These are phyloP conservation scores for Fomitopsis schrenkii DNA, from an alignment of 1,284 basidiomycete species.

Conservation along the genomic window DNA sequence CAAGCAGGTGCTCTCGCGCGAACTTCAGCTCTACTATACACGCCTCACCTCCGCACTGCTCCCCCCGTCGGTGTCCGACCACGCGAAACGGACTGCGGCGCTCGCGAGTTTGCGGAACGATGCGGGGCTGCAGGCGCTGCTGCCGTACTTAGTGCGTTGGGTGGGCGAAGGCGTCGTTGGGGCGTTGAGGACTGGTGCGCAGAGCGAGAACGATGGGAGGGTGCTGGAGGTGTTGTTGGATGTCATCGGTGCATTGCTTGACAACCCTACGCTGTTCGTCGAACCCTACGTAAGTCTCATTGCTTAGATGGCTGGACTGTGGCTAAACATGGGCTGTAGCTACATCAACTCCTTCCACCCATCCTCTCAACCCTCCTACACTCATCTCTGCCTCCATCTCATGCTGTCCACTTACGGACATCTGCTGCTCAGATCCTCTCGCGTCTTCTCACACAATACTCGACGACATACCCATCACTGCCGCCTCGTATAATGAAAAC, in stretches of 20 bases:
- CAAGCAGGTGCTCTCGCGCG: slow-evolving; percentile 91
- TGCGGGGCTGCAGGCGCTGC: slow-evolving; percentile 89
- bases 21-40: slow-evolving; percentile 94
- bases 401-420: slow-evolving; percentile 62
- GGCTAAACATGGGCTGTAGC: slow-evolving; percentile 37
- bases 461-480: slow-evolving; percentile 82
- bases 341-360: slow-evolving; percentile 94
- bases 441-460: slow-evolving; percentile 72
- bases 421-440: slow-evolving; percentile 81
- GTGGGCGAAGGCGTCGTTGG: slow-evolving; percentile 84
- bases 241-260: slow-evolving; percentile 76
- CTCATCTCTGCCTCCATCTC: slow-evolving; percentile 65
- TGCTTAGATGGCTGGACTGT: not conserved
- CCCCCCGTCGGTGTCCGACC: slow-evolving; percentile 51
- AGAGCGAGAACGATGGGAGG: slow-evolving; percentile 59
- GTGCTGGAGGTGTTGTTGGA: slow-evolving; percentile 78
- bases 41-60: slow-evolving; percentile 86
- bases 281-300: slow-evolving; percentile 86
- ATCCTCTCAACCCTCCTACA: slow-evolving; percentile 90
- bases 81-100: slow-evolving; percentile 77
- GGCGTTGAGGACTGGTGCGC: slow-evolving; percentile 54
- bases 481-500: slow-evolving; percentile 92
- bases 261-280: slow-evolving; percentile 87
- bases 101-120: slow-evolving; percentile 87
- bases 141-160: slow-evolving; percentile 96